Evolutionary conservation across 2,329 filamentous ascomycete species (phyloP), one percentile per base, ranked within the genome.

Genomic region (Penicillium expansum): DNA sequence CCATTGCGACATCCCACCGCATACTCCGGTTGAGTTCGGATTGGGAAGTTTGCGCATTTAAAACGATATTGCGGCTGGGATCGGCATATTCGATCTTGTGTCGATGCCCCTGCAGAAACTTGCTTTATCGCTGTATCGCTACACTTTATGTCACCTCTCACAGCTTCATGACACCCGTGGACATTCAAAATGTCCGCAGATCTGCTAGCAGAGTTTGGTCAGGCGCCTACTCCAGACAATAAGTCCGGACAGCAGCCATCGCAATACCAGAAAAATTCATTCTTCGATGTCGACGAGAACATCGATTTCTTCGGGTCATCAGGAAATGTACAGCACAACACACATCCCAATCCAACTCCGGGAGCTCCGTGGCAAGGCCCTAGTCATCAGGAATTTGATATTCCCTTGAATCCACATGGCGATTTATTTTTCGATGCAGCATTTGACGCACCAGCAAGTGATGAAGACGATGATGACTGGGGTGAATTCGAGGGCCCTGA

Each of bases 381-480:
- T 39, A 30, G 33, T 33, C 60, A 58, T 14, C 59, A 52, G 20
- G 30, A 48, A 45, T 57, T 65, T 52, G 49, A 61, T 35, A 42
- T 68, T 52, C 63, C 66, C 48, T 38, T 65, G 52, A 53, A 70
- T 62, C 51, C 61, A 45, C 65, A 67, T 14, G 67, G 63, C 2
- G 82, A 85, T 61, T 81, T 90, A 4, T 75, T 90, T 3, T 90
- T 90, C 68, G 87, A 90, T 71, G 86, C 83, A 35, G 61, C 70
- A 32, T 59, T 68, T 8, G 74, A 76, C 44, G 50, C 48, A 37
- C 56, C 57, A 30, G 61, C 63, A 13, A 63, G 63, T 41, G 66
- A 71, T 32, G 64, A 62, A 10, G 73, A 76, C 33, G 77, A 78
- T 47, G 75, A 75, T 47, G 75, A 75, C 10, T 79, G 77, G 76